Percentiles rank a stretch among this genome's conserved stretches.
Conservation (phyloP, 768 basidiomycete species). For the Boletus rufocinnamomeus region DNA sequence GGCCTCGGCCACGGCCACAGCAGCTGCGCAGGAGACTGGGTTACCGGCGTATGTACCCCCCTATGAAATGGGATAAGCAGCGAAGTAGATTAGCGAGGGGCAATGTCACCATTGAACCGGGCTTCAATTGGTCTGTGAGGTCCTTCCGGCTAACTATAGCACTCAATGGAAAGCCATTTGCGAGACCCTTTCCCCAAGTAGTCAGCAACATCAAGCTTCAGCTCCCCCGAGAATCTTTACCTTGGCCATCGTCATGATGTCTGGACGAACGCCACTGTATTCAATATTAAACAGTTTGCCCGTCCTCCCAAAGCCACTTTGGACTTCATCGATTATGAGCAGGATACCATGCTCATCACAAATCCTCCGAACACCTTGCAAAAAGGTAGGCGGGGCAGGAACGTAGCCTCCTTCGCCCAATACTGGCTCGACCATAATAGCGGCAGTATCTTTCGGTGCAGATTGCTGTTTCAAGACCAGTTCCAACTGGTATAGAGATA, state of each 20-base stretch:
- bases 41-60: slow-evolving; percentile 94
- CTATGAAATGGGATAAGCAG: slow-evolving; percentile 37
- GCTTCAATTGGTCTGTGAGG: slow-evolving; percentile 73
- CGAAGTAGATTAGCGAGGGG: neutral
- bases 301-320: slow-evolving; percentile 87
- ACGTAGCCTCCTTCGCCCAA: slow-evolving; percentile 97
- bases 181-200: slow-evolving; percentile 56
- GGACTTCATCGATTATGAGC: slow-evolving; percentile 85
- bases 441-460: slow-evolving; percentile 83
- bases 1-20: slow-evolving; percentile 74
- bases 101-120: slow-evolving; percentile 71
- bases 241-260: slow-evolving; percentile 90
- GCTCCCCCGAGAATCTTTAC: slow-evolving; percentile 35
- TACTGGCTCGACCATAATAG: slow-evolving; percentile 92
- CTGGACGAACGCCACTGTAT: slow-evolving; percentile 82
- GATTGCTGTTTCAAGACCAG: slow-evolving; percentile 80
- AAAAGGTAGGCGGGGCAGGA: slow-evolving; percentile 76
- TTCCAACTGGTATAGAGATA: slow-evolving; percentile 79
- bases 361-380: slow-evolving; percentile 76
- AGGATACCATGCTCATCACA: slow-evolving; percentile 88
- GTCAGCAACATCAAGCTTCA: slow-evolving; percentile 8
- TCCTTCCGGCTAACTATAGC: slow-evolving; percentile 81
- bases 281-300: slow-evolving; percentile 83
- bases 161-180: slow-evolving; percentile 93
- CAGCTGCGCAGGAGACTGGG: slow-evolving; percentile 90